Evolutionary conservation across 495 filamentous ascomycete genomes (phyloP).

Genomic region (Physcia stellaris): DNA sequence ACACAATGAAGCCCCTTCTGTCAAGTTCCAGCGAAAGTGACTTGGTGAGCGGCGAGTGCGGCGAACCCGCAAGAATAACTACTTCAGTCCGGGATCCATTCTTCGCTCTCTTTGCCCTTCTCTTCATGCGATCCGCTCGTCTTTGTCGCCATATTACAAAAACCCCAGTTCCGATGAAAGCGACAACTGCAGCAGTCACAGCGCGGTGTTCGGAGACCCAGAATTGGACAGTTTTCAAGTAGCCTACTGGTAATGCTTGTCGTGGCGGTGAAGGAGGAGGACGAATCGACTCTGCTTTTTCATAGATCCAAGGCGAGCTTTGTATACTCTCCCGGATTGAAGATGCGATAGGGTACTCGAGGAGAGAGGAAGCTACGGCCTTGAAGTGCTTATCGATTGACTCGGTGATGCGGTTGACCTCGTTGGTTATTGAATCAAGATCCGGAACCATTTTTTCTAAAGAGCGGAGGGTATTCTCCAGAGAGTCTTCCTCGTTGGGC

Average conservation of each 20-base stretch:
- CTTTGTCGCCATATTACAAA: slow-evolving; percentile 51
- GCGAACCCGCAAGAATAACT: slow-evolving; percentile 74
- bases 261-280: slow-evolving; percentile 36
- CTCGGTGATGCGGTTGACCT: slow-evolving; percentile 59
- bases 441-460: slow-evolving; percentile 6
- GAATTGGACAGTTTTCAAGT: slow-evolving; percentile 30
- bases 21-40: slow-evolving; percentile 77
- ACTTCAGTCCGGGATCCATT: slow-evolving; percentile 87
- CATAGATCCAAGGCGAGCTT: slow-evolving; percentile 52
- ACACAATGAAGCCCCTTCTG: slow-evolving; percentile 85
- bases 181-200: slow-evolving; percentile 49
- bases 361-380: slow-evolving; percentile 41
- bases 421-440: slow-evolving; percentile 21
- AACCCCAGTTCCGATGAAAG: slow-evolving; percentile 54
- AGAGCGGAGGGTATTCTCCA: too few relatives aligned
- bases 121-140: slow-evolving; percentile 44
- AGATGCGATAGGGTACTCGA: too few relatives aligned
- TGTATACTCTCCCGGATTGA: slow-evolving; percentile 52
- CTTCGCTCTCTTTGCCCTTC: slow-evolving; percentile 58
- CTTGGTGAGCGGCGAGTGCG: slow-evolving; percentile 64
- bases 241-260: slow-evolving; percentile 19
- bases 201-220: slow-evolving; percentile 62
- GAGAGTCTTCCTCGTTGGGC: too few relatives aligned
- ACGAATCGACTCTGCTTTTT: slow-evolving; percentile 50
- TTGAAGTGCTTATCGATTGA: slow-evolving; percentile 68